Conservation (phyloP, 2,329 filamentous ascomycete species). For the Gyromitra esculenta region DNA sequence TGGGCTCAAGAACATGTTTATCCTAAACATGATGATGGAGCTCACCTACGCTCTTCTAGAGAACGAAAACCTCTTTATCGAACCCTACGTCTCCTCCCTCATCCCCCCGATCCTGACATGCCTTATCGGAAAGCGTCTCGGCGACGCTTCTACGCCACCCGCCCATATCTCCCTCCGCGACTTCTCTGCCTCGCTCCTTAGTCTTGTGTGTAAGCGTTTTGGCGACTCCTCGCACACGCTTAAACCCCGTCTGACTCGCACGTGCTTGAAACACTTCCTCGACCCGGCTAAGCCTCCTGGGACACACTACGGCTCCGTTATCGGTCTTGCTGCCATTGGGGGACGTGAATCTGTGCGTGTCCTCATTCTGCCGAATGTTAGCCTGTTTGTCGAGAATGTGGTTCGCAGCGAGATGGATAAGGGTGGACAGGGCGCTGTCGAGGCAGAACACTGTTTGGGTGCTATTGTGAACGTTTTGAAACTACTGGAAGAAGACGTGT, state of each 20-base stretch:
- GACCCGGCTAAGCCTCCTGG: slow-evolving; percentile 84
- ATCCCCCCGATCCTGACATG: slow-evolving; percentile 90
- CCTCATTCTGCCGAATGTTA: slow-evolving; percentile 73
- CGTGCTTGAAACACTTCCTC: slow-evolving; percentile 89
- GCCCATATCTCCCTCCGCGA: slow-evolving; percentile 83
- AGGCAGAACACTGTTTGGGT: slow-evolving; percentile 70
- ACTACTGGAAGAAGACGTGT: slow-evolving; percentile 64
- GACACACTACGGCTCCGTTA: slow-evolving; percentile 87
- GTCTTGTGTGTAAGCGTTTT: slow-evolving; percentile 82
- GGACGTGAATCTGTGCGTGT: slow-evolving; percentile 72
- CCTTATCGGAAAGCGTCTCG: slow-evolving; percentile 83
- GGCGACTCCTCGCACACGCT: slow-evolving; percentile 81
- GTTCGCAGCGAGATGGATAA: slow-evolving; percentile 68
- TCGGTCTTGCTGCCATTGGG: slow-evolving; percentile 80
- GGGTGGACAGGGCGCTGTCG: slow-evolving; percentile 65
- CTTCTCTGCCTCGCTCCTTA: slow-evolving; percentile 82
- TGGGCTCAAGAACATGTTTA: slow-evolving; percentile 86
- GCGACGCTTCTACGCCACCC: slow-evolving; percentile 61
- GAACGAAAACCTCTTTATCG: slow-evolving; percentile 81
- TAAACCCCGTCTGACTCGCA: slow-evolving; percentile 87
- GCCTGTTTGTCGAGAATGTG: slow-evolving; percentile 69
- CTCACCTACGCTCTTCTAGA: slow-evolving; percentile 83
- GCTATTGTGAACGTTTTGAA: slow-evolving; percentile 69
- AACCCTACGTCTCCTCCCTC: slow-evolving; percentile 67
- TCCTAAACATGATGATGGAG: slow-evolving; percentile 90